Conservation (phyloP, 148 eudicot species). For the Suaeda aralocaspica region DNA sequence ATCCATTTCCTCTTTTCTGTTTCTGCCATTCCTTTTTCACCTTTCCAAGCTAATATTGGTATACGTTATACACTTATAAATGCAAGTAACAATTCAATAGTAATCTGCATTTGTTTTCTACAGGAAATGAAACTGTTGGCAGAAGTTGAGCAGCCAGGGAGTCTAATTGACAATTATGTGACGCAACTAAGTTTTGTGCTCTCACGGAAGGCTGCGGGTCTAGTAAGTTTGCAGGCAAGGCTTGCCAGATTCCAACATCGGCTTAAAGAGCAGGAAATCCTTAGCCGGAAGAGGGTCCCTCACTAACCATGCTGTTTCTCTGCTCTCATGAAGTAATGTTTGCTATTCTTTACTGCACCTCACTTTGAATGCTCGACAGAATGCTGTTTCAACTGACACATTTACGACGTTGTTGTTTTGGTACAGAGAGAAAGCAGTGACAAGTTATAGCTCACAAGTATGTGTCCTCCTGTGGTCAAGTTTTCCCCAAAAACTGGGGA, state of each 20-base stretch:
- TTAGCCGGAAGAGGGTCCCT: slow-evolving; percentile 79
- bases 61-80: too few species aligned
- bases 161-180: slow-evolving; percentile 89
- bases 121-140: slow-evolving; percentile 99
- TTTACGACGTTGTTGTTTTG: neutral
- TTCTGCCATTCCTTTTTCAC: too few species aligned
- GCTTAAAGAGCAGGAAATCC: slow-evolving; percentile 93
- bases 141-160: slow-evolving; percentile 98
- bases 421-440: slow-evolving; percentile 7
- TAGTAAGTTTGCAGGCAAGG: slow-evolving; percentile 96
- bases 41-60: too few species aligned
- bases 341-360: neutral
- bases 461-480: neutral
- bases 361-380: neutral
- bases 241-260: slow-evolving; percentile 96
- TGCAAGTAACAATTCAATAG: too few species aligned
- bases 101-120: slow-evolving; percentile 15
- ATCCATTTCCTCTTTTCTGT: too few species aligned
- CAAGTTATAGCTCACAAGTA: neutral
- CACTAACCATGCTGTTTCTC: slow-evolving; percentile 31
- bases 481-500: neutral
- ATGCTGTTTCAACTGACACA: neutral
- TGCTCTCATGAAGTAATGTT: neutral
- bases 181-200: slow-evolving; percentile 87
- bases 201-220: slow-evolving; percentile 94